A percentile compares a stretch with the other conserved stretches of the same genome.
phyloP scores from a whole-genome alignment of 2,329 filamentous ascomycete genomes.

The Lasiodiplodia theobromae region DNA sequence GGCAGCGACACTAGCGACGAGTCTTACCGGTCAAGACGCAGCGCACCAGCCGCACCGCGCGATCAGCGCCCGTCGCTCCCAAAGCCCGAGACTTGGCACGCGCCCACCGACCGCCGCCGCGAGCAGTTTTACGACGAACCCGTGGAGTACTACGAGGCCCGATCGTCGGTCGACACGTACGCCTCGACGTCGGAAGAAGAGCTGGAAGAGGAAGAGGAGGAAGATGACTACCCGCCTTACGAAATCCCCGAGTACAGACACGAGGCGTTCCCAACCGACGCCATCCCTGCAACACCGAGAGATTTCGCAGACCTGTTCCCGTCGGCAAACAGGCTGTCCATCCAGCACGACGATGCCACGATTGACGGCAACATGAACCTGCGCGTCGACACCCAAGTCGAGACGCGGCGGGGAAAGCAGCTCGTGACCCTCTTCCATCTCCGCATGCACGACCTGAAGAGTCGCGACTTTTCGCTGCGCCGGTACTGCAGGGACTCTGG shows the following conservation, averaged over 20 bases:
- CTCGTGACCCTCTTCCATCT: conserved; percentile 87
- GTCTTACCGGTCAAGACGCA: conserved; percentile 41
- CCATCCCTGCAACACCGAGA: conserved; percentile 78
- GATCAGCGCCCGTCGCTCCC: conserved; percentile 37
- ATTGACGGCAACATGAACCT: conserved; percentile 97
- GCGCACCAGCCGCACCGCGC: conserved; percentile 42
- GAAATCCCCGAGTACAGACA: conserved; percentile 67
- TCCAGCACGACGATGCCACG: conserved; percentile 90
- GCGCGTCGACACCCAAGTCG: conserved; percentile 79
- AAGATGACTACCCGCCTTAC: conserved; percentile 57
- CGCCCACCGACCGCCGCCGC: conserved; percentile 38
- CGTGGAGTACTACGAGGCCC: conserved; percentile 36
- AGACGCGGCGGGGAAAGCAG: conserved; percentile 62
- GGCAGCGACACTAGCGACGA: conserved; percentile 38
- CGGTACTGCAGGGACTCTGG: conserved; percentile 93
- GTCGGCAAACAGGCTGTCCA: conserved; percentile 77
- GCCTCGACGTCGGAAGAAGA: conserved; percentile 73
- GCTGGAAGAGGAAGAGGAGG: conserved; percentile 54
- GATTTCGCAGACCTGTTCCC: conserved; percentile 89
- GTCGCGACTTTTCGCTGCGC: conserved; percentile 86
- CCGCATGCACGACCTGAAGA: conserved; percentile 89
- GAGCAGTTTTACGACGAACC: conserved; percentile 36
- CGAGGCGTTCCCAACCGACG: conserved; percentile 68
- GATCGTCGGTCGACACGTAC: conserved; percentile 69
- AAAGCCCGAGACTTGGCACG: conserved; percentile 43